These are phyloP conservation scores for Coniochaeta prunicola DNA, from an alignment of 2,329 filamentous ascomycete species.

Conservation along the genomic window DNA sequence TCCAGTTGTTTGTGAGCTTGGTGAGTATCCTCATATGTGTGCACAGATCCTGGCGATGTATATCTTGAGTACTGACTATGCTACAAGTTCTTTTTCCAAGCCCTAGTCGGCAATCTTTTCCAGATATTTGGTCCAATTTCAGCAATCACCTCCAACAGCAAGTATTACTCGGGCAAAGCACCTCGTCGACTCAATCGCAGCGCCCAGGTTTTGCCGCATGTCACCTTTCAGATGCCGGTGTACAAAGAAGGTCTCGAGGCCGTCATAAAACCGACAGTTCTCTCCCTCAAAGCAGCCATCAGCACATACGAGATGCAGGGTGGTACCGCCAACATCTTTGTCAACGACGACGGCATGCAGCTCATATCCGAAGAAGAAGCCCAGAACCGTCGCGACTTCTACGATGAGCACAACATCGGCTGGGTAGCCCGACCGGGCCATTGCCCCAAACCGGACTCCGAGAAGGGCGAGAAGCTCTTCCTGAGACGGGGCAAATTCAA, in stretches of 20 bases:
- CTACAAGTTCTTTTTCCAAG: slow-evolving; percentile 39
- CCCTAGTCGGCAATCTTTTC: slow-evolving; percentile 40
- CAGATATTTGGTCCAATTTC: slow-evolving; percentile 44
- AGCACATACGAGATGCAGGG: slow-evolving; percentile 54
- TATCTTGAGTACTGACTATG: not conserved
- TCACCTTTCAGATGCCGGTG: slow-evolving; percentile 42
- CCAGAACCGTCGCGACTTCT: slow-evolving; percentile 43
- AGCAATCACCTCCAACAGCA: slow-evolving; percentile 35
- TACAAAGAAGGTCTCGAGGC: slow-evolving; percentile 40
- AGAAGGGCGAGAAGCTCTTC: slow-evolving; percentile 42
- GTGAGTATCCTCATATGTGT: slow-evolving; percentile 20
- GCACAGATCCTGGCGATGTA: not conserved
- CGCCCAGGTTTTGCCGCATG: slow-evolving; percentile 33
- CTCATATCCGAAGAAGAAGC: slow-evolving; percentile 43
- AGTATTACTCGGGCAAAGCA: slow-evolving; percentile 33
- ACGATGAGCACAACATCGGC: slow-evolving; percentile 50
- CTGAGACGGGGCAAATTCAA: slow-evolving; percentile 55
- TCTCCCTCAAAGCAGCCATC: slow-evolving; percentile 49
- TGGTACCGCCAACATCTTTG: slow-evolving; percentile 60
- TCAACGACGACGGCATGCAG: slow-evolving; percentile 65
- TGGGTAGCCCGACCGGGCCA: slow-evolving; percentile 46
- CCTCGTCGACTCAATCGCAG: slow-evolving; percentile 29
- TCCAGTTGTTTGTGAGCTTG: slow-evolving; percentile 52
- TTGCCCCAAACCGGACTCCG: slow-evolving; percentile 39
- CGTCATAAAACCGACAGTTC: slow-evolving; percentile 48